Base-by-base conservation (phyloP, 805 yeast species). In the Kazachstania martiniae region DNA sequence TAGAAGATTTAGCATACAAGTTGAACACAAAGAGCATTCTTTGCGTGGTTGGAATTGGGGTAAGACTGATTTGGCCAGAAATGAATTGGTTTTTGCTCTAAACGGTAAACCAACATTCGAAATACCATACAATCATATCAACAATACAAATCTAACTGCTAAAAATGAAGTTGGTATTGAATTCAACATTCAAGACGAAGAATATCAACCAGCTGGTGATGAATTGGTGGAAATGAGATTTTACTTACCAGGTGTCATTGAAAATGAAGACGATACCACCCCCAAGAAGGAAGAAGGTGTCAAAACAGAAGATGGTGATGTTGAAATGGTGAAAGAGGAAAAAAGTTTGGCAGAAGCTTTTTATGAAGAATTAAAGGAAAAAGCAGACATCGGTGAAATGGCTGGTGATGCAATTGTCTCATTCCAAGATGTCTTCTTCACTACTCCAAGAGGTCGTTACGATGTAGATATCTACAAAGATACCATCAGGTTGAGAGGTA, bases 31-130 rank as follows among this genome's bases (percentile, higher is more conserved):
- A 47, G 97, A 89, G 48, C 98, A 91, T 59, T 81, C 95, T 4
- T 63, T 91, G 42, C 74, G 95, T 62, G 99, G 99, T 21, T 91
- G 98, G 98, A 91, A 91, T 59, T 91, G 98, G 98, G 99, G 99
- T 34, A 76, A 79, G 42, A 68, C 89, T 12, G 95, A 87, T 54
- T 72, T 91, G 53, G 95, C 94, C 14, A 73, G 95, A 56, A 83
- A 85, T 46, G 98, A 91, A 57, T 65, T 91, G 56, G 73, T 84
- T 18, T 87, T 91, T 59, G 74, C 77, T 36, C 77, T 87, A 15
- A 82, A 82, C 50, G 85, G 85, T 44, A 78, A 82, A 48, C 97
- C 98, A 3, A 73, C 79, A 9, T 89, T 89, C 56, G 98, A 91
- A 60, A 62, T 91, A 27, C 95, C 97, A 3, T 91, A 86, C 54